These are phyloP conservation scores for Ailanthus altissimus DNA, from an alignment of 345 rosid genomes.

Conservation along the genomic window DNA sequence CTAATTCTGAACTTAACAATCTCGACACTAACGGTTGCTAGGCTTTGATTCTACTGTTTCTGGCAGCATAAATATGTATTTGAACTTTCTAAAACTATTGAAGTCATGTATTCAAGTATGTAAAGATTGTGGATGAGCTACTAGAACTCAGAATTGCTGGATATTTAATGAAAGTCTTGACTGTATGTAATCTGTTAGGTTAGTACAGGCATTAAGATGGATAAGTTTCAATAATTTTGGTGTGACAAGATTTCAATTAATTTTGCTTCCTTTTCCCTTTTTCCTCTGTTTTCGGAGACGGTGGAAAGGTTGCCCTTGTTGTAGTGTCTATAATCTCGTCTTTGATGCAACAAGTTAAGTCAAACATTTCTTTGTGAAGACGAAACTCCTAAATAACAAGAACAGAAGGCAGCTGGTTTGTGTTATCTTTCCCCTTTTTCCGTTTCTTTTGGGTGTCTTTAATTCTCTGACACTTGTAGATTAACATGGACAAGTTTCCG, in stretches of 20 bases:
- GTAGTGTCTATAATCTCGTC: background rate
- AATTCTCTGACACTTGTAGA: background rate
- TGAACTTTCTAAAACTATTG: background rate
- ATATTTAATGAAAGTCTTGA: background rate
- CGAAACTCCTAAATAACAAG: background rate
- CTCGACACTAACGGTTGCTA: background rate
- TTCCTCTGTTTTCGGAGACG: too few species aligned
- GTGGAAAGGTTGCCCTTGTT: too few species aligned
- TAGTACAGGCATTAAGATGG: too few species aligned
- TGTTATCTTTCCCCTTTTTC: background rate
- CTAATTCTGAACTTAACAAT: background rate
- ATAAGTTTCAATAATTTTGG: too few species aligned
- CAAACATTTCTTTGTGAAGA: background rate
- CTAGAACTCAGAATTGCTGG: background rate
- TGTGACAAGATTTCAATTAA: background rate
- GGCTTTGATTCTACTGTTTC: background rate
- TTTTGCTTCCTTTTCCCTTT: background rate
- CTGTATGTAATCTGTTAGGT: background rate
- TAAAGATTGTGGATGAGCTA: background rate
- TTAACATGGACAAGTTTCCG: background rate
- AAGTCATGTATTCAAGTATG: background rate
- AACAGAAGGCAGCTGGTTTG: background rate
- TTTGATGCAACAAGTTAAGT: background rate
- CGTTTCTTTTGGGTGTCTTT: background rate
- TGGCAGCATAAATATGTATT: conserved; percentile 3